Conservation (phyloP, 1,284 basidiomycete species). For the Irpex rosettiformis region DNA sequence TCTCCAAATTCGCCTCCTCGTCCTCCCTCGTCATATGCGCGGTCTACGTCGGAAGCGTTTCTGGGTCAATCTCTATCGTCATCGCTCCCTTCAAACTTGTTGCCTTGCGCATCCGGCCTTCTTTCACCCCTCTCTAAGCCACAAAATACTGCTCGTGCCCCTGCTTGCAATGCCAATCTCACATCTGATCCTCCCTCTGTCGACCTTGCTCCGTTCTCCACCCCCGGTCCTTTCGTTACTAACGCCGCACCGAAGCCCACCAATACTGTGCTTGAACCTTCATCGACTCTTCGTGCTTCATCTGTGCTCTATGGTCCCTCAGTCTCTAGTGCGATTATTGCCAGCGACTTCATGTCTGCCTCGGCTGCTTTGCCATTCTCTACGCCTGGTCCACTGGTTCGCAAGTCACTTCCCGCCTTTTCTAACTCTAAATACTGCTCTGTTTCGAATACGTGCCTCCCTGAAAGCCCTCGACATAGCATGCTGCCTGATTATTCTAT, state of each 20-base stretch:
- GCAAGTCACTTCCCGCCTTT: neutral
- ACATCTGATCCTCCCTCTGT: no score
- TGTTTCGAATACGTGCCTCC: neutral
- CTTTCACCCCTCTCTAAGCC: no score
- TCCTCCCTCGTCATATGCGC: neutral
- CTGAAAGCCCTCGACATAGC: neutral
- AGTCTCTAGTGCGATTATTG: neutral
- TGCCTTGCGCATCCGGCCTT: no score
- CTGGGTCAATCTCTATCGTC: neutral
- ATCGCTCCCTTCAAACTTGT: no score
- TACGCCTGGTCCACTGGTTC: constrained; percentile 16
- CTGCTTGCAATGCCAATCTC: no score
- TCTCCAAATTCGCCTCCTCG: neutral
- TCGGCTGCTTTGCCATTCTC: constrained; percentile 14
- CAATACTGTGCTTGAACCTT: neutral
- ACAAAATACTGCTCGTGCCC: no score
- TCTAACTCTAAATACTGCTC: neutral
- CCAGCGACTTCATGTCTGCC: neutral
- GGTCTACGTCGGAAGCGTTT: constrained; percentile 20
- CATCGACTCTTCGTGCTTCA: neutral
- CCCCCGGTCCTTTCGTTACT: constrained; percentile 11
- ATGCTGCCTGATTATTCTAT: no score
- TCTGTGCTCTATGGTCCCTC: neutral
- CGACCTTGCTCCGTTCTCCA: constrained; percentile 14
- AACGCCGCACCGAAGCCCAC: neutral